Evolutionary conservation across 768 basidiomycete species (phyloP), one percentile per base, ranked within the genome.

Genomic region (Macrolepiota fuliginosa): DNA sequence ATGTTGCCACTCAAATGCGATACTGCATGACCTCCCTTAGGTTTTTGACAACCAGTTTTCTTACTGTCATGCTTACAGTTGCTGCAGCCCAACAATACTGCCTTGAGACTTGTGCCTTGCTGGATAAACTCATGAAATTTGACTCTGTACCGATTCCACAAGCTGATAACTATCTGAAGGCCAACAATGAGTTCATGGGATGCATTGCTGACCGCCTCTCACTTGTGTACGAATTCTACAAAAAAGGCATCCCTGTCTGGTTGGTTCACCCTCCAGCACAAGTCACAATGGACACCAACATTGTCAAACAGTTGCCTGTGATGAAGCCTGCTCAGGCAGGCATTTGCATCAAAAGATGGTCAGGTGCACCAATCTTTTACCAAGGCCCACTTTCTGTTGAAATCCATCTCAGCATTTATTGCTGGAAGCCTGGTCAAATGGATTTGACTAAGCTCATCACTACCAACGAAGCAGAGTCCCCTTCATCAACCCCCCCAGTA

Each of bases 91-190:
- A 56, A 32, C 9, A 24, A 6, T n/a, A 17, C 27, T 56, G 40
- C 19, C 12, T 56, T 13, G 25, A 10, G 17, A 56, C 56, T 27
- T 4, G 27, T 2, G 42, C 56, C 10, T 12, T 56, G 3, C 45
- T 56, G 6, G 42, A 56, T 24, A 56, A 56, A 47, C 46, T 56
- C 19, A 56, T 12, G 10, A 46, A 56, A n/a, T 56, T 42, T 42
- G 45, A 56, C 24, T n/a, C n/a, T n/a, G n/a, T n/a, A n/a, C n/a
- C n/a, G n/a, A n/a, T n/a, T n/a, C n/a, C n/a, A n/a, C n/a, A n/a
- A n/a, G n/a, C n/a, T n/a, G 12, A 54, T 13, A 39, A 36, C 32
- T 2, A 19, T 11, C n/a, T 5, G 17, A 3, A n/a, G 3, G 35
- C 35, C 25, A 36, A 54, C 13, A 36, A 36, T 6, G 6, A 17